Percentiles rank a stretch among this genome's conserved stretches.
Evolutionary conservation across 345 rosid genomes (phyloP).

Genomic region (Noccaea bulbosa): DNA sequence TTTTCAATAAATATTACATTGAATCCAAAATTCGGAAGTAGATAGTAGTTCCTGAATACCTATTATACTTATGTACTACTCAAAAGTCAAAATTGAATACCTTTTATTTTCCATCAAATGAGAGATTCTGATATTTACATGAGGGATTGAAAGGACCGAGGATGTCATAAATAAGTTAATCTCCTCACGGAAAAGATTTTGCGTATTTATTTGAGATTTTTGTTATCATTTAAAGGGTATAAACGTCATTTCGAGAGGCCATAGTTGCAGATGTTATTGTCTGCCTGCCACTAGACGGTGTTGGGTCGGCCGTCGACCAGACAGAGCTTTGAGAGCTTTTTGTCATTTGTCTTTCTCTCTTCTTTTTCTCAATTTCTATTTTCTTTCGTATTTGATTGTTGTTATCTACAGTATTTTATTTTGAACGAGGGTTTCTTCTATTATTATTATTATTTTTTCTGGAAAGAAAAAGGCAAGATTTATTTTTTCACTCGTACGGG

Average conservation of each 20-base stretch:
- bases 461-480: not conserved
- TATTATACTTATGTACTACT: no score
- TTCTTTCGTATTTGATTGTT: not conserved
- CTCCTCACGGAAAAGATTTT: conserved; percentile 32
- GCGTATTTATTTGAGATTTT: conserved; percentile 9
- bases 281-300: conserved; percentile 45
- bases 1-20: not conserved
- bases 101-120: not conserved
- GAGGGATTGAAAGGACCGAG: conserved; percentile 31
- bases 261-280: conserved; percentile 42
- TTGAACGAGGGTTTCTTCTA: no score
- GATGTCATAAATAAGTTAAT: conserved; percentile 34
- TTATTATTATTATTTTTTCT: not conserved
- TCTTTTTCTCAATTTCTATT: not conserved
- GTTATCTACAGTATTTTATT: not conserved
- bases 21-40: not conserved
- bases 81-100: no score
- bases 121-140: not conserved
- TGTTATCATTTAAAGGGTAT: conserved; percentile 15
- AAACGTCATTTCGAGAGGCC: conserved; percentile 6
- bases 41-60: conserved; percentile 11
- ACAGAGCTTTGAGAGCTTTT: conserved; percentile 39
- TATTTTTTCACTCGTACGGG: not conserved
- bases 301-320: conserved; percentile 47
- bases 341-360: conserved; percentile 39